A percentile compares a stretch with the other conserved stretches of the same genome.
Evolutionary conservation across 1,139 yeast species (phyloP).

Genomic region (Martiniozyma asiatica): DNA sequence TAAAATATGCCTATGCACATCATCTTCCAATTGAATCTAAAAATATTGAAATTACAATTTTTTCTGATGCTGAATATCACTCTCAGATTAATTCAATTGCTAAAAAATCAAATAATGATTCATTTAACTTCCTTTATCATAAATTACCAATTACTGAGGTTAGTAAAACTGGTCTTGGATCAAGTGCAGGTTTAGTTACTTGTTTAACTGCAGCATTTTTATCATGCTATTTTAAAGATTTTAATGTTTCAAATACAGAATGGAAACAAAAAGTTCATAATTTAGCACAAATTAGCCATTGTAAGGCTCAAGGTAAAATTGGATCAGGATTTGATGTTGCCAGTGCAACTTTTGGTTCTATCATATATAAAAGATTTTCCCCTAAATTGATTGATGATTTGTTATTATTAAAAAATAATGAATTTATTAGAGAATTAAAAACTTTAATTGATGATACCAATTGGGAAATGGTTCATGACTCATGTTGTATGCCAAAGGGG

Average conservation of each 20-base stretch:
- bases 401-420: slow-evolving; percentile 12
- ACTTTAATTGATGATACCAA: slow-evolving; percentile 31
- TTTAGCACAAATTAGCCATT: slow-evolving; percentile 79
- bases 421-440: slow-evolving; percentile 23
- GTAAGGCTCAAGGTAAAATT: slow-evolving; percentile 85
- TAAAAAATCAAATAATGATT: slow-evolving; percentile 25
- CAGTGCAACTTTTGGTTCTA: slow-evolving; percentile 86
- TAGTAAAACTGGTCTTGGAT: slow-evolving; percentile 90
- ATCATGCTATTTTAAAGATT: slow-evolving; percentile 29
- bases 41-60: slow-evolving; percentile 44
- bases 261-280: slow-evolving; percentile 46
- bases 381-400: slow-evolving; percentile 39
- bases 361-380: slow-evolving; percentile 62
- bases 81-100: slow-evolving; percentile 43
- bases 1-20: slow-evolving; percentile 32
- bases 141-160: slow-evolving; percentile 49
- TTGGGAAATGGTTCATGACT: slow-evolving; percentile 48
- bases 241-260: slow-evolving; percentile 21
- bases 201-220: slow-evolving; percentile 64
- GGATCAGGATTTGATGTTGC: slow-evolving; percentile 98
- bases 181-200: slow-evolving; percentile 88
- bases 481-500: slow-evolving; percentile 55
- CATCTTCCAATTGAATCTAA: slow-evolving; percentile 17
- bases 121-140: slow-evolving; percentile 49
- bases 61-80: slow-evolving; percentile 84